These are phyloP conservation scores for Fusarium ramigenum DNA, from an alignment of 2,329 filamentous ascomycete species.

Conservation along the genomic window DNA sequence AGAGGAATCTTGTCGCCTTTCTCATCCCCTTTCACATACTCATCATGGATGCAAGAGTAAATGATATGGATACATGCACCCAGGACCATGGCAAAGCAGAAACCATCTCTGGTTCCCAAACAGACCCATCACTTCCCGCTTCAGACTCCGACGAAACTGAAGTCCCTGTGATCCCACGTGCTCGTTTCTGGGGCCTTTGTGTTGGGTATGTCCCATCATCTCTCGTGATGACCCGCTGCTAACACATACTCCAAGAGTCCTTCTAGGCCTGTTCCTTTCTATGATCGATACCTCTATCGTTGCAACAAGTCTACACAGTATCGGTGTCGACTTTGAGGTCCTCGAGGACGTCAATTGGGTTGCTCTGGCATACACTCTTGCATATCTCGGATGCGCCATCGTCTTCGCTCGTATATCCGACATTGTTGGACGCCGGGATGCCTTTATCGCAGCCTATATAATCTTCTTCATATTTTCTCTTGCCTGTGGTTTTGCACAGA, in stretches of 20 bases:
- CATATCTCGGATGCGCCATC: constrained; percentile 66
- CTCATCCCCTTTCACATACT: background rate
- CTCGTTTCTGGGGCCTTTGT: constrained; percentile 49
- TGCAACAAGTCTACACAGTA: constrained; percentile 66
- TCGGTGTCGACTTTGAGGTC: constrained; percentile 60
- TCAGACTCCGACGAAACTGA: constrained; percentile 1
- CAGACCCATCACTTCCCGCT: background rate
- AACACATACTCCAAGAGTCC: constrained; percentile 50
- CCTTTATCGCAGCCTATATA: constrained; percentile 60
- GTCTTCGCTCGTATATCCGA: constrained; percentile 65
- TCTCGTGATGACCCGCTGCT: background rate
- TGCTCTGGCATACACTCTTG: constrained; percentile 63
- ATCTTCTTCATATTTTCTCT: constrained; percentile 67
- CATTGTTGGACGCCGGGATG: constrained; percentile 61
- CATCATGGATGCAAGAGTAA: background rate
- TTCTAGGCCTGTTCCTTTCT: constrained; percentile 64
- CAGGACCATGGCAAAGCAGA: background rate
- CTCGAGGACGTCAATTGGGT: constrained; percentile 62
- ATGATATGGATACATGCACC: background rate
- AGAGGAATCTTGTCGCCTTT: background rate
- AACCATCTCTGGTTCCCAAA: background rate
- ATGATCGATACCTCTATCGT: constrained; percentile 70
- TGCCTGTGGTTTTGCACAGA: constrained; percentile 55
- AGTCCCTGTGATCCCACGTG: constrained; percentile 37
- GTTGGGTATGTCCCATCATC: constrained; percentile 42